These are phyloP conservation scores for Kluyveromyces aestuarii DNA, from an alignment of 805 yeast genomes.

Conservation along the genomic window DNA sequence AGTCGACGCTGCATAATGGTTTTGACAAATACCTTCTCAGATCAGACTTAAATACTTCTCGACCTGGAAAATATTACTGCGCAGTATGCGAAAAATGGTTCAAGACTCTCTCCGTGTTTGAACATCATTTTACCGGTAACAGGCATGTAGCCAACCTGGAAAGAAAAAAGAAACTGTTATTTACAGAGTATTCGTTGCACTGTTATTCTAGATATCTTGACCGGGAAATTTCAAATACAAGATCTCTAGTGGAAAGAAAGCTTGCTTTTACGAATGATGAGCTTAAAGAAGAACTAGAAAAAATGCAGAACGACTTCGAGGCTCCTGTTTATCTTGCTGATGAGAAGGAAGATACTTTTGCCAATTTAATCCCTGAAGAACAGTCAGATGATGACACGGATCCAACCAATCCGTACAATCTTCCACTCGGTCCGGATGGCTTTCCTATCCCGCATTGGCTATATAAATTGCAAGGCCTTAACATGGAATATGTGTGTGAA, in stretches of 20 bases:
- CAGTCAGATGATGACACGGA: constrained; percentile 11
- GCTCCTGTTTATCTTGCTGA: constrained; percentile 32
- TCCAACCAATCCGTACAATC: constrained; percentile 31
- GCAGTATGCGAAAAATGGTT: constrained; percentile 53
- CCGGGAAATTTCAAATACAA: constrained; percentile 40
- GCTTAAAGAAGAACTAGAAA: constrained; percentile 43
- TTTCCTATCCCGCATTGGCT: constrained; percentile 91
- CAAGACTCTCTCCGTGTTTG: constrained; percentile 53
- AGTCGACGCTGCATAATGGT: constrained; percentile 6
- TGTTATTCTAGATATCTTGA: constrained; percentile 31
- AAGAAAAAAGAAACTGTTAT: constrained; percentile 17
- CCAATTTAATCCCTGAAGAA: constrained; percentile 16
- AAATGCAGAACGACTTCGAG: constrained; percentile 29
- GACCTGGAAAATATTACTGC: constrained; percentile 40
- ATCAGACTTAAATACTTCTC: constrained; percentile 5
- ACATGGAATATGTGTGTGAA: constrained; percentile 66
- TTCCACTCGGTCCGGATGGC: constrained; percentile 85
- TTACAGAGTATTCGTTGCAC: constrained; percentile 34
- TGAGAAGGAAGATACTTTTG: constrained; percentile 32
- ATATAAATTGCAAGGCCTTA: constrained; percentile 80
- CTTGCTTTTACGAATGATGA: constrained; percentile 66
- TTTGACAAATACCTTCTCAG: constrained; percentile 16
- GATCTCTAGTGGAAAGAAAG: constrained; percentile 53
- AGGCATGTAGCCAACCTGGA: constrained; percentile 52
- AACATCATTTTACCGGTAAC: constrained; percentile 64